Conservation (phyloP, 139 green algal genomes). For the Coccomyxa sp. region DNA sequence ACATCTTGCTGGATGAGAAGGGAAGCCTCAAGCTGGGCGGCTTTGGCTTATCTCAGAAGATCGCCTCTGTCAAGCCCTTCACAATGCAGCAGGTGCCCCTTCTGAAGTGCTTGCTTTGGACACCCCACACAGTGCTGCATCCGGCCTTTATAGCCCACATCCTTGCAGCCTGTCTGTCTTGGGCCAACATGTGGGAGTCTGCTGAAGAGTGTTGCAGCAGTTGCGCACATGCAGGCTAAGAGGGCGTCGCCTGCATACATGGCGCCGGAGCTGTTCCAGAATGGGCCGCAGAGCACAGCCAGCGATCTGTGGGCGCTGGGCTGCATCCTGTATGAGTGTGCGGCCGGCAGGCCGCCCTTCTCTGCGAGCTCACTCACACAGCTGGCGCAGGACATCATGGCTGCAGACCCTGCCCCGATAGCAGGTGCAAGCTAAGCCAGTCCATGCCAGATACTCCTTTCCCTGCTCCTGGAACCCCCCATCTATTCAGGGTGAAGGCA, state of each 20-base stretch:
- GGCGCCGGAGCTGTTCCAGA: slow-evolving; percentile 91
- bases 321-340: slow-evolving; percentile 92
- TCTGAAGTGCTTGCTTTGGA: not conserved
- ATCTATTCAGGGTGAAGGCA: no score
- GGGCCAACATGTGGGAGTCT: no score
- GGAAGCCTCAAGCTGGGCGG: slow-evolving; percentile 90
- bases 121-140: not conserved
- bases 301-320: slow-evolving; percentile 91
- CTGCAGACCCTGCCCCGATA: slow-evolving; percentile 43
- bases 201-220: no score
- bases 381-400: slow-evolving; percentile 72
- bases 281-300: slow-evolving; percentile 72
- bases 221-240: not conserved
- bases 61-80: slow-evolving; percentile 89
- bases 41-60: slow-evolving; percentile 73
- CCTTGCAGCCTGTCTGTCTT: not conserved
- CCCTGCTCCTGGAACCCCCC: no score
- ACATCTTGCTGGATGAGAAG: slow-evolving; percentile 93
- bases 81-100: not conserved
- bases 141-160: not conserved
- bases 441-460: no score
- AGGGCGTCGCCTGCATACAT: slow-evolving; percentile 87
- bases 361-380: slow-evolving; percentile 67
- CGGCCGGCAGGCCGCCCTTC: slow-evolving; percentile 82
- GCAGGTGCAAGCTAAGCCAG: no score